Conservation (phyloP, 306 rosid species). For the Coriaria nepalensis region DNA sequence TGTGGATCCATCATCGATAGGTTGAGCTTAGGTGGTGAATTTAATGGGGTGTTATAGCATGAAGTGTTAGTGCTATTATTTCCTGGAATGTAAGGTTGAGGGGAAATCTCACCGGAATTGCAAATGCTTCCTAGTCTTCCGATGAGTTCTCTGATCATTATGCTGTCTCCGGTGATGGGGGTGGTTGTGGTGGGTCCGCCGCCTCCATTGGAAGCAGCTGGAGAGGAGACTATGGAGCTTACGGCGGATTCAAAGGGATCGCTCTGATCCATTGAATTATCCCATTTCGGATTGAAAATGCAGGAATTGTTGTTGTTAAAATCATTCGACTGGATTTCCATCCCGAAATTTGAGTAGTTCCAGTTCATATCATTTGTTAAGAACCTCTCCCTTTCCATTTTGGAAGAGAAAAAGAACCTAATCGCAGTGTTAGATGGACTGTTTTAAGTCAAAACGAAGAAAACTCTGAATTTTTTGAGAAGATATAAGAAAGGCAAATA, state of each 20-base stretch:
- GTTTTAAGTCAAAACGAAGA: constrained; percentile 2
- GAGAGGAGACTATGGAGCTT: constrained; percentile 50
- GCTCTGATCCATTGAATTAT: constrained; percentile 36
- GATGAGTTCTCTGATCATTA: constrained; percentile 36
- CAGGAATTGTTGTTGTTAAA: constrained; percentile 19
- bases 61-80: constrained; percentile 30
- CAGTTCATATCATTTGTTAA: constrained; percentile 15
- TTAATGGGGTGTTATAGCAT: constrained; percentile 40
- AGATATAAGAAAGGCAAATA: neutral
- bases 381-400: constrained; percentile 14
- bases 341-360: constrained; percentile 19
- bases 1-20: constrained; percentile 24
- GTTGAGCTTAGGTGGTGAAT: constrained; percentile 43
- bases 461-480: constrained; percentile 7
- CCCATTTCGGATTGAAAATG: constrained; percentile 31
- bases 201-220: constrained; percentile 25
- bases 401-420: neutral
- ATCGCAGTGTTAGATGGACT: constrained; percentile 14
- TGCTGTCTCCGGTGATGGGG: constrained; percentile 11
- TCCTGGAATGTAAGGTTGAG: constrained; percentile 22
- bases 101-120: constrained; percentile 31
- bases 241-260: constrained; percentile 50
- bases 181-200: neutral
- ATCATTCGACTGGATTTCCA: constrained; percentile 31
- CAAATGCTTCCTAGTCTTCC: constrained; percentile 45